phyloP scores from a whole-genome alignment of 441 rosid genomes.

The Pelargonium myrrhifolium region DNA sequence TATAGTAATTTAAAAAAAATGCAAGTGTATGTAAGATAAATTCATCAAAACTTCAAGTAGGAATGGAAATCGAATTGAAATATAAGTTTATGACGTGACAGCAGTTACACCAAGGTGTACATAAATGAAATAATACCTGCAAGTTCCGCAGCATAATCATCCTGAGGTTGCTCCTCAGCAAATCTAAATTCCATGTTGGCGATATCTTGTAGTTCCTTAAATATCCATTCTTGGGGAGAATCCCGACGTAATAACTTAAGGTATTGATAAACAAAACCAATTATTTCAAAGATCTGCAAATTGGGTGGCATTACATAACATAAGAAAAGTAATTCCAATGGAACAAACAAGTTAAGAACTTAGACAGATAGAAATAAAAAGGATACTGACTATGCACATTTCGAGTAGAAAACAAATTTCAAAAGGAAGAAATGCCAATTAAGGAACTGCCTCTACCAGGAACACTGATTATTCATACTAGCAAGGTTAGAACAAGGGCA shows the following conservation, averaged over 20 bases:
- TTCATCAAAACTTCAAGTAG: neutral
- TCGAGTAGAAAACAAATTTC: neutral
- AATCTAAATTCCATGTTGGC: slow-evolving; percentile 87
- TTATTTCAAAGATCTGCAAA: slow-evolving; percentile 68
- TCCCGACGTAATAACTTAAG: slow-evolving; percentile 57
- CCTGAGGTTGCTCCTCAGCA: slow-evolving; percentile 94
- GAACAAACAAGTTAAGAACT: slow-evolving; percentile 6
- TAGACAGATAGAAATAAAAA: neutral
- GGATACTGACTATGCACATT: neutral
- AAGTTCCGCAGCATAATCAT: slow-evolving; percentile 93
- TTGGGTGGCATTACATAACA: slow-evolving; percentile 10
- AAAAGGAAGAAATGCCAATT: neutral
- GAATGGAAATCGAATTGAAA: neutral
- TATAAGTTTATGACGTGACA: neutral
- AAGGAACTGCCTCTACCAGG: neutral
- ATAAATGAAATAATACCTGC: slow-evolving; percentile 48
- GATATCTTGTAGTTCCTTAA: slow-evolving; percentile 93
- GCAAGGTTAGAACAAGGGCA: neutral
- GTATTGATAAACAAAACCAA: slow-evolving; percentile 82
- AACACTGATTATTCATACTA: neutral
- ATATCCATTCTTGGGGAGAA: slow-evolving; percentile 95
- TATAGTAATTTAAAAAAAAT: neutral
- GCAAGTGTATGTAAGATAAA: neutral
- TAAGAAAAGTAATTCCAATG: slow-evolving; percentile 8
- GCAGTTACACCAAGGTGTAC: neutral